phyloP scores from a whole-genome alignment of 305 asterid genomes.

The Galium porrigens region DNA sequence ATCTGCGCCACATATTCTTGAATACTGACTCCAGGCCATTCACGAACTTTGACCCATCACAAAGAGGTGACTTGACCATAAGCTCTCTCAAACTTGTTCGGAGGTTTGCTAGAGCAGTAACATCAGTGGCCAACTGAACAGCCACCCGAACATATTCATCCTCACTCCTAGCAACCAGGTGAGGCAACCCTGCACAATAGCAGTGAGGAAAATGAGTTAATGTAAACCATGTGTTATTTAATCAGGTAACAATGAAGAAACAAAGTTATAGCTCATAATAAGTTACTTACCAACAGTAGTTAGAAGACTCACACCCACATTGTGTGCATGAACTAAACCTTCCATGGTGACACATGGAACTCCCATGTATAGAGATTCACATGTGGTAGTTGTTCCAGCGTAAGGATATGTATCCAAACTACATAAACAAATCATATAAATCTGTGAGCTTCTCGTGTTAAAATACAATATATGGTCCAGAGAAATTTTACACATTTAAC shows the following conservation, averaged over 20 bases:
- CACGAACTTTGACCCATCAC: slow-evolving; percentile 58
- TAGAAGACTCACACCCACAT: slow-evolving; percentile 89
- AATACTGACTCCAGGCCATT: slow-evolving; percentile 54
- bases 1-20: slow-evolving; percentile 71
- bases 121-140: slow-evolving; percentile 52
- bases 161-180: slow-evolving; percentile 68
- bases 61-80: slow-evolving; percentile 77
- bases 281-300: slow-evolving; percentile 60
- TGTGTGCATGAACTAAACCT: slow-evolving; percentile 89
- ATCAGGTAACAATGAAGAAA: not conserved
- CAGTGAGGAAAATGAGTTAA: slow-evolving; percentile 2
- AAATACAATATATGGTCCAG: not conserved
- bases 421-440: slow-evolving; percentile 7
- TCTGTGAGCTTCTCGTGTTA: slow-evolving; percentile 8
- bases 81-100: slow-evolving; percentile 60
- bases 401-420: slow-evolving; percentile 99
- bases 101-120: slow-evolving; percentile 59
- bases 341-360: slow-evolving; percentile 97
- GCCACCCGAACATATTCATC: slow-evolving; percentile 79
- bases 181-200: slow-evolving; percentile 44
- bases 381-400: slow-evolving; percentile 97
- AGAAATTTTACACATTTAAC: not conserved
- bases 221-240: not conserved
- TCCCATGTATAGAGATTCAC: slow-evolving; percentile 96
- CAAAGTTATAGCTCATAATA: slow-evolving; percentile 1